Percentiles rank a stretch among this genome's conserved stretches.
Evolutionary conservation across 768 basidiomycete species (phyloP).

Genomic region (Cyathus striatus): DNA sequence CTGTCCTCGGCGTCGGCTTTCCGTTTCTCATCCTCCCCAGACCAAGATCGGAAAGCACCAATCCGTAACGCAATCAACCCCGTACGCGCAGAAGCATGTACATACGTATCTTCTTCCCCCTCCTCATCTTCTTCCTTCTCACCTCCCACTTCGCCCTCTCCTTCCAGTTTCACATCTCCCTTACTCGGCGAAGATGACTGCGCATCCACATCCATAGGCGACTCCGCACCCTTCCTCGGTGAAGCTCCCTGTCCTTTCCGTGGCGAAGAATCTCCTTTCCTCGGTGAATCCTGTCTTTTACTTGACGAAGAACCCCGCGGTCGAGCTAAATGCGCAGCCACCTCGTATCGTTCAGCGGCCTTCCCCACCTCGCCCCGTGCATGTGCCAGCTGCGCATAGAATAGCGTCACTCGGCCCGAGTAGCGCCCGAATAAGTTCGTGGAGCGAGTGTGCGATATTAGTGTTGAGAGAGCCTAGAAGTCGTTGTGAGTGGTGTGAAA

Average conservation of each 20-base stretch:
- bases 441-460: conserved; percentile 62
- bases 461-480: conserved; percentile 13
- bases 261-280: too few species aligned
- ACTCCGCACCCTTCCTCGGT: too few species aligned
- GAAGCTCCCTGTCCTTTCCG: too few species aligned
- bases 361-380: conserved; percentile 46
- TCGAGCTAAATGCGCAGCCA: conserved; percentile 46
- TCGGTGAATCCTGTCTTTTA: too few species aligned
- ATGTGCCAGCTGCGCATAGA: conserved; percentile 73
- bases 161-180: neutral
- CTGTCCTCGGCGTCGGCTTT: too few species aligned
- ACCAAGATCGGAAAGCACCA: conserved; percentile 12
- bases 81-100: conserved; percentile 24
- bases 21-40: conserved; percentile 4
- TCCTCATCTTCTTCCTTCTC: conserved; percentile 13
- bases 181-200: too few species aligned
- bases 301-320: conserved; percentile 6
- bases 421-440: conserved; percentile 50
- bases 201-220: too few species aligned
- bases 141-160: neutral
- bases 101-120: conserved; percentile 26
- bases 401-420: conserved; percentile 58
- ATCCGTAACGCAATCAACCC: conserved; percentile 29
- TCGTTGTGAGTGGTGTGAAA: conserved; percentile 3
- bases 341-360: conserved; percentile 58